Evolutionary conservation across 148 eudicot genomes (phyloP).

Genomic region (Spergularia bocconei): DNA sequence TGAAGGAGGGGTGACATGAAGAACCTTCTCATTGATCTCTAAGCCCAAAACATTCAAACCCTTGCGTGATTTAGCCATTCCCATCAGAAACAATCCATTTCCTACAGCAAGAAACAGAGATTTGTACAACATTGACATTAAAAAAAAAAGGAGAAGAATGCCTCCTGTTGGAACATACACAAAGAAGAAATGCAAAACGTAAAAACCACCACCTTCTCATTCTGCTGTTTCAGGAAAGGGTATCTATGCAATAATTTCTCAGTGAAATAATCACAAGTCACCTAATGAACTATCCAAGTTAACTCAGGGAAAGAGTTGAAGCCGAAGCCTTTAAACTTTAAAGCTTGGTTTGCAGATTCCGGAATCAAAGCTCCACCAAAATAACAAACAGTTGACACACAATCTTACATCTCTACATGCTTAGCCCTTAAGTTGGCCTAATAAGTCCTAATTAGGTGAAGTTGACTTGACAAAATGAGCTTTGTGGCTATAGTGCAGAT

Average conservation of each 20-base stretch:
- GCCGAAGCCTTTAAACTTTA: not conserved
- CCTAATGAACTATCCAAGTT: not conserved
- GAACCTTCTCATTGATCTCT: conserved; percentile 82
- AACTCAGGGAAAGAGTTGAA: not conserved
- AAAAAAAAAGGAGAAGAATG: not conserved
- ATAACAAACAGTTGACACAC: not conserved
- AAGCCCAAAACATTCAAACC: conserved; percentile 74
- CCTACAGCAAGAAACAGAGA: conserved; percentile 41
- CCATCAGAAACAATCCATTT: conserved; percentile 71
- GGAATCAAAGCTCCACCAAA: not conserved
- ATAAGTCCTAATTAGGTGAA: too few relatives aligned
- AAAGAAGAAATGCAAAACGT: too few relatives aligned
- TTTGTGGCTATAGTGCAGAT: too few relatives aligned
- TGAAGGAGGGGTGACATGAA: conserved; percentile 4
- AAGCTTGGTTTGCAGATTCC: too few relatives aligned
- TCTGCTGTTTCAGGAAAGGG: too few relatives aligned
- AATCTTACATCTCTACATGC: too few relatives aligned
- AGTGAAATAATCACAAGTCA: not conserved
- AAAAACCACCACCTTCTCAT: too few relatives aligned
- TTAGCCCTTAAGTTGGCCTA: too few relatives aligned
- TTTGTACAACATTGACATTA: not conserved
- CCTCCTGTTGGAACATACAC: not conserved
- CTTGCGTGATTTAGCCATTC: conserved; percentile 58
- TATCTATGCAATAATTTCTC: not conserved
- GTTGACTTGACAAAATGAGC: too few relatives aligned